These are phyloP conservation scores for Skeletonema marinoi DNA, from an alignment of 108 stramenopile genomes.

Conservation along the genomic window DNA sequence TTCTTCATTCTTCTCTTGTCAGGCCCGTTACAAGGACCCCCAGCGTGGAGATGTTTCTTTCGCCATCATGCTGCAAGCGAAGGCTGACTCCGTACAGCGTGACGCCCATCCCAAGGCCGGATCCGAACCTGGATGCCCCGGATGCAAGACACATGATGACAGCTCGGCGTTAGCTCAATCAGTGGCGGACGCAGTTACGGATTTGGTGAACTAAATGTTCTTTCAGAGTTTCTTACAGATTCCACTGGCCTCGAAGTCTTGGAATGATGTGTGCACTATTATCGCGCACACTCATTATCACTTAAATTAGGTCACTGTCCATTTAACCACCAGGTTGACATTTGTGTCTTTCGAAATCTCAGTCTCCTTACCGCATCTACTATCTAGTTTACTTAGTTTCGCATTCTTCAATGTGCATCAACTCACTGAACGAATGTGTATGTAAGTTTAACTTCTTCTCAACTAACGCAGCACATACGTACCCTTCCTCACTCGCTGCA, in stretches of 20 bases:
- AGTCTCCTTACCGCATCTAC: too few species aligned
- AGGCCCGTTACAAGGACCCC: conserved; percentile 90
- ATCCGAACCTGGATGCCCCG: conserved; percentile 68
- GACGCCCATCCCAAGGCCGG: conserved; percentile 84
- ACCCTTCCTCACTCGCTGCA: too few species aligned
- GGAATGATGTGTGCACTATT: conserved; percentile 3
- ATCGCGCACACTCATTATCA: background rate
- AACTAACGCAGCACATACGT: too few species aligned
- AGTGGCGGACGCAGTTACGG: background rate
- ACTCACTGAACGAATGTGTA: too few species aligned
- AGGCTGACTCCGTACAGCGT: conserved; percentile 63
- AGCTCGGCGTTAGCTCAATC: background rate
- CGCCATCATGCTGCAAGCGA: conserved; percentile 80
- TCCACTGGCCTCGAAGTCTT: background rate
- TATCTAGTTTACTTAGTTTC: too few species aligned
- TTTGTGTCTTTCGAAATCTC: too few species aligned
- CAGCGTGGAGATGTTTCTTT: conserved; percentile 82
- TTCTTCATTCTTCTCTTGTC: conserved; percentile 17
- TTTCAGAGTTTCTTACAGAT: background rate
- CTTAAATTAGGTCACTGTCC: conserved; percentile 9
- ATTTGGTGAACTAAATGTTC: conserved; percentile 53
- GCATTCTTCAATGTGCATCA: too few species aligned
- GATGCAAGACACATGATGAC: conserved; percentile 53
- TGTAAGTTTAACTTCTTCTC: too few species aligned
- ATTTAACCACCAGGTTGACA: background rate